Percentiles rank a stretch among this genome's conserved stretches.
Evolutionary conservation across 2,329 filamentous ascomycete species (phyloP).

Genomic region (Epichloe typhina): DNA sequence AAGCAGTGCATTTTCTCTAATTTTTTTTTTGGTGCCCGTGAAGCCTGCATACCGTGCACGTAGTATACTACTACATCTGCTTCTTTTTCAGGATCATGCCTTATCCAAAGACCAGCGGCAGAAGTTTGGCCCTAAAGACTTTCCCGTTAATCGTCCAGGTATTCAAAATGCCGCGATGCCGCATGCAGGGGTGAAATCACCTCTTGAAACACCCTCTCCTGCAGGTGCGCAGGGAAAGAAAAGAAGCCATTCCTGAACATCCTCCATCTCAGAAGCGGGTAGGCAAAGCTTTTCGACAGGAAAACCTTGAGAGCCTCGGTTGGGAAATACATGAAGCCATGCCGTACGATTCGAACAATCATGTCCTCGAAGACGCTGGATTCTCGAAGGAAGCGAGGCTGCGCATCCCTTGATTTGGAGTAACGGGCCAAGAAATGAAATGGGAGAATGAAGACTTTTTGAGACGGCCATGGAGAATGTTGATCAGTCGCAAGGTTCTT

Average conservation of each 20-base stretch:
- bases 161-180: neutral
- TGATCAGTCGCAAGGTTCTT: neutral
- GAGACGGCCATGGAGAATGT: too few species aligned
- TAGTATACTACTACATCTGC: constrained; percentile 77
- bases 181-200: constrained; percentile 10
- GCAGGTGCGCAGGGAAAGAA: constrained; percentile 49
- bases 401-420: constrained; percentile 10
- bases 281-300: constrained; percentile 59
- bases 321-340: constrained; percentile 61
- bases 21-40: neutral
- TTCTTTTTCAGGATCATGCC: constrained; percentile 40
- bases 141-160: neutral
- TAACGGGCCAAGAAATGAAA: constrained; percentile 4
- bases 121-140: constrained; percentile 22
- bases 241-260: constrained; percentile 60
- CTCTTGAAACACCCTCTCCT: constrained; percentile 27
- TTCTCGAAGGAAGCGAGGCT: constrained; percentile 50
- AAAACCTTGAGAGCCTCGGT: constrained; percentile 59
- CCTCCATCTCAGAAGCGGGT: constrained; percentile 64
- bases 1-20: neutral
- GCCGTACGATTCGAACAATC: constrained; percentile 64
- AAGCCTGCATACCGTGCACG: constrained; percentile 46
- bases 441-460: constrained; percentile 4
- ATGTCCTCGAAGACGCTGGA: constrained; percentile 66
- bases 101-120: constrained; percentile 57